Evolutionary conservation across 768 basidiomycete species (phyloP).

Genomic region (Boletellus emodensis): DNA sequence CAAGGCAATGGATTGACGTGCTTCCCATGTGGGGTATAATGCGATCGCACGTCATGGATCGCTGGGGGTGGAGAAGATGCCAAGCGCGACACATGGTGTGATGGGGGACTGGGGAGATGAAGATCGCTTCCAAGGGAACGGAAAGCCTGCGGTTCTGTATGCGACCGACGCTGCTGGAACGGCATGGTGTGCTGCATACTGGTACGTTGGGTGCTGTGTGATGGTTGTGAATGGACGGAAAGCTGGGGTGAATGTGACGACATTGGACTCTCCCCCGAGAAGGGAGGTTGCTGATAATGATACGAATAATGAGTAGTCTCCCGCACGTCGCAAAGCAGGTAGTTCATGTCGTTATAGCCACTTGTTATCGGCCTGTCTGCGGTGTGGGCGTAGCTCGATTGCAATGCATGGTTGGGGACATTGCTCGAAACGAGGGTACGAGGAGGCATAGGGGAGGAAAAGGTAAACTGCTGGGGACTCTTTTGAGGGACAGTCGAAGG

Average conservation of each 20-base stretch:
- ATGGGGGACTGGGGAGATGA: slow-evolving; percentile 46
- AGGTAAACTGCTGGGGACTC: slow-evolving; percentile 44
- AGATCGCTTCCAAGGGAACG: slow-evolving; percentile 45
- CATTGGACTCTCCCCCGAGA: slow-evolving; percentile 40
- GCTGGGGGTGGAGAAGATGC: slow-evolving; percentile 41
- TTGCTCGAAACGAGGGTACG: slow-evolving; percentile 41
- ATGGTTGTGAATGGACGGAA: slow-evolving; percentile 33
- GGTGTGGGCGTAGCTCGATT: slow-evolving; percentile 43
- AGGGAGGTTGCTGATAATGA: slow-evolving; percentile 50
- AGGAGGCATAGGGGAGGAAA: slow-evolving; percentile 39
- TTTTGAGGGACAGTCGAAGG: slow-evolving; percentile 44
- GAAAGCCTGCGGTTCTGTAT: slow-evolving; percentile 55
- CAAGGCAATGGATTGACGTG: slow-evolving; percentile 46
- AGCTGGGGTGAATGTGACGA: slow-evolving; percentile 43
- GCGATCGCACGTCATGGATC: slow-evolving; percentile 34
- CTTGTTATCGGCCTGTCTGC: slow-evolving; percentile 48
- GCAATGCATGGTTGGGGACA: slow-evolving; percentile 36
- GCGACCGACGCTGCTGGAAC: slow-evolving; percentile 54
- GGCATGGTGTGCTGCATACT: slow-evolving; percentile 43
- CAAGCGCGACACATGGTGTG: slow-evolving; percentile 39
- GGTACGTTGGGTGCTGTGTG: slow-evolving; percentile 34
- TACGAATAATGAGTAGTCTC: slow-evolving; percentile 49
- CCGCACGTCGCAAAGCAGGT: slow-evolving; percentile 44
- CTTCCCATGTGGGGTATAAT: slow-evolving; percentile 42
- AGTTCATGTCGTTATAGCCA: slow-evolving; percentile 46